Evolutionary conservation across 768 basidiomycete species (phyloP).

Genomic region (Kwoniella dejecticola): DNA sequence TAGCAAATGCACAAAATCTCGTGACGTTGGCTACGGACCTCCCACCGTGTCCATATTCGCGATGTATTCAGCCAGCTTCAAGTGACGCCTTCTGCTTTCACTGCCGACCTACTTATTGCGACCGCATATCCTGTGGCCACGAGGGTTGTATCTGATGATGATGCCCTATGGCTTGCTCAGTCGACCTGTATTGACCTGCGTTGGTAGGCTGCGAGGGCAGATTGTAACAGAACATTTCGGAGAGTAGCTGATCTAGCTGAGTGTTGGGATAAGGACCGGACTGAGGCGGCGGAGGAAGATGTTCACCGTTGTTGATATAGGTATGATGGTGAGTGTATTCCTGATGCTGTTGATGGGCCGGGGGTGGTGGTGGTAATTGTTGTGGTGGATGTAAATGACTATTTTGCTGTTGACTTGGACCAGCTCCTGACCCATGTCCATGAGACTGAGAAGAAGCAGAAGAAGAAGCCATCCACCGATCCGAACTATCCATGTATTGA

Average conservation of each 20-base stretch:
- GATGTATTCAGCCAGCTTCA: too few species aligned
- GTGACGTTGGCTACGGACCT: too few species aligned
- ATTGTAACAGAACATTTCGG: conserved; percentile 41
- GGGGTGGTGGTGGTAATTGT: neutral
- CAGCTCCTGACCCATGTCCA: too few species aligned
- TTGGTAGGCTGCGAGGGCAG: neutral
- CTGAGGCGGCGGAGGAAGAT: neutral
- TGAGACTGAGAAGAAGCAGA: neutral
- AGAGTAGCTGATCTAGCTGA: conserved; percentile 34
- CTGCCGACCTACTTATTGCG: neutral
- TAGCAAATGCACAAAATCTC: too few species aligned
- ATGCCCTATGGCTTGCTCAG: neutral
- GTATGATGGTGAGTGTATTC: neutral
- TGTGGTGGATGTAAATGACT: neutral
- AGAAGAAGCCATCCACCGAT: conserved; percentile 9
- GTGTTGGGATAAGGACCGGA: conserved; percentile 15
- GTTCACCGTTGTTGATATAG: neutral
- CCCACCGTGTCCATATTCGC: too few species aligned
- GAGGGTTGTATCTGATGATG: conserved; percentile 1
- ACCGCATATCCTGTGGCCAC: neutral
- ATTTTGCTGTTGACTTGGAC: neutral
- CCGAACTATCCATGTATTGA: conserved; percentile 39
- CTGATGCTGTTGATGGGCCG: neutral
- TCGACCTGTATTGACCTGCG: neutral
- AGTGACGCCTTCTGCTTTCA: too few species aligned